A percentile compares a stretch with the other conserved stretches of the same genome.
phyloP scores from a whole-genome alignment of 2,329 filamentous ascomycete species.

The Exserohilum turcica region DNA sequence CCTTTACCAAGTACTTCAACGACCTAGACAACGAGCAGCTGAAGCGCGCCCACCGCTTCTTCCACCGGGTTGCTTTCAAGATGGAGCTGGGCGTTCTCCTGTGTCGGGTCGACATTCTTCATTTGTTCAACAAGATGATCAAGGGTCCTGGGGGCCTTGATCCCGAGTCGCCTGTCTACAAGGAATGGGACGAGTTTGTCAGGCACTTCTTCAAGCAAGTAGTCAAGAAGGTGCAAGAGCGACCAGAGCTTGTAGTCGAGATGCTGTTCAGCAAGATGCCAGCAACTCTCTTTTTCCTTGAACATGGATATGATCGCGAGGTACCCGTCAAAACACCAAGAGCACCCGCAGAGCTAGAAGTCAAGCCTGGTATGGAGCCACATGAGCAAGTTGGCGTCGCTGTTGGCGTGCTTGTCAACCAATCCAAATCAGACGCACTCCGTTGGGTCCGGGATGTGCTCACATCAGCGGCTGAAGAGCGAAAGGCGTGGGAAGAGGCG shows the following conservation, averaged over 20 bases:
- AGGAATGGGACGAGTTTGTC: constrained; percentile 89
- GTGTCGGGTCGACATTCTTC: constrained; percentile 88
- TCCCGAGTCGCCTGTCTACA: constrained; percentile 67
- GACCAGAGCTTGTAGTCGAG: constrained; percentile 85
- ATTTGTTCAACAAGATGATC: constrained; percentile 87
- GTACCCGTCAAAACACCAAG: constrained; percentile 67
- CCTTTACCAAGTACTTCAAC: constrained; percentile 77
- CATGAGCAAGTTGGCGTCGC: constrained; percentile 76
- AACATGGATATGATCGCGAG: constrained; percentile 87
- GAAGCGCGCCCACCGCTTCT: constrained; percentile 90
- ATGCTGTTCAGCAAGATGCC: constrained; percentile 93
- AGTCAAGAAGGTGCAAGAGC: constrained; percentile 81
- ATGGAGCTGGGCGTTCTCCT: constrained; percentile 87
- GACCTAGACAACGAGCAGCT: constrained; percentile 81
- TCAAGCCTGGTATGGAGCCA: constrained; percentile 71
- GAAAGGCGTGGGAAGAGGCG: constrained; percentile 76
- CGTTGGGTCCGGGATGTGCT: constrained; percentile 80
- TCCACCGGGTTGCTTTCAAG: constrained; percentile 94
- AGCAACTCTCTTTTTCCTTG: constrained; percentile 81
- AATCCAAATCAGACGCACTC: constrained; percentile 75
- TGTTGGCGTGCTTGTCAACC: constrained; percentile 78
- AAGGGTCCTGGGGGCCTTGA: constrained; percentile 83
- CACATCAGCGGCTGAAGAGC: constrained; percentile 69
- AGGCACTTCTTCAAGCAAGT: constrained; percentile 83
- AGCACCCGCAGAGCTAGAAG: constrained; percentile 80